These are phyloP conservation scores for Cetraspora pellucida DNA, from an alignment of 192 early-diverging fungal genomes.

Conservation along the genomic window DNA sequence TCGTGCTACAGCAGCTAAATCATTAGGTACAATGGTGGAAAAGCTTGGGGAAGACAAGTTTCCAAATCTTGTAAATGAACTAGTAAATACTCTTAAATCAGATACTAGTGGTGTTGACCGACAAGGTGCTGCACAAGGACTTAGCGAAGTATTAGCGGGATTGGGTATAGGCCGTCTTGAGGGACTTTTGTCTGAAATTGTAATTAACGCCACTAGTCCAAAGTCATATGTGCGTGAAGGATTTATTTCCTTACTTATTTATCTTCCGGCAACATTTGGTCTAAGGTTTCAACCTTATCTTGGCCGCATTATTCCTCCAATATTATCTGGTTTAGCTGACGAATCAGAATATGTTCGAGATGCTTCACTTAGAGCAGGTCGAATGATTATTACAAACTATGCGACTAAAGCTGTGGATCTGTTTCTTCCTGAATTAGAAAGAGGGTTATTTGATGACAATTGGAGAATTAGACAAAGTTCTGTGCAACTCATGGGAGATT, in stretches of 20 bases:
- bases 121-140: conserved; percentile 95
- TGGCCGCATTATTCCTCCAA: conserved; percentile 81
- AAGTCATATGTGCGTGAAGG: conserved; percentile 89
- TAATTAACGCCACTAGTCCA: conserved; percentile 73
- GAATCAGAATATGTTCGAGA: conserved; percentile 92
- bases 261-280: conserved; percentile 94
- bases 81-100: conserved; percentile 82
- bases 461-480: conserved; percentile 97
- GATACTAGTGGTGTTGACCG: conserved; percentile 93
- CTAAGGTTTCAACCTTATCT: conserved; percentile 91
- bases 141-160: conserved; percentile 91
- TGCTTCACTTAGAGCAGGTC: conserved; percentile 89
- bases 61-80: conserved; percentile 87
- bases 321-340: conserved; percentile 92
- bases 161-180: conserved; percentile 85
- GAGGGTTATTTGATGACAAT: conserved; percentile 85
- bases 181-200: conserved; percentile 85
- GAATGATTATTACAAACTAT: conserved; percentile 92
- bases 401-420: conserved; percentile 84
- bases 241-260: conserved; percentile 93
- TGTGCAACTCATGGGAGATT: conserved; percentile 92
- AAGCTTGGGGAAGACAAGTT: conserved; percentile 93
- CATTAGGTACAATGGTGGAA: conserved; percentile 88
- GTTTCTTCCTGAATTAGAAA: conserved; percentile 88
- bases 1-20: conserved; percentile 90